Conservation (phyloP, 2,329 filamentous ascomycete genomes). For the Aspergillus niger region DNA sequence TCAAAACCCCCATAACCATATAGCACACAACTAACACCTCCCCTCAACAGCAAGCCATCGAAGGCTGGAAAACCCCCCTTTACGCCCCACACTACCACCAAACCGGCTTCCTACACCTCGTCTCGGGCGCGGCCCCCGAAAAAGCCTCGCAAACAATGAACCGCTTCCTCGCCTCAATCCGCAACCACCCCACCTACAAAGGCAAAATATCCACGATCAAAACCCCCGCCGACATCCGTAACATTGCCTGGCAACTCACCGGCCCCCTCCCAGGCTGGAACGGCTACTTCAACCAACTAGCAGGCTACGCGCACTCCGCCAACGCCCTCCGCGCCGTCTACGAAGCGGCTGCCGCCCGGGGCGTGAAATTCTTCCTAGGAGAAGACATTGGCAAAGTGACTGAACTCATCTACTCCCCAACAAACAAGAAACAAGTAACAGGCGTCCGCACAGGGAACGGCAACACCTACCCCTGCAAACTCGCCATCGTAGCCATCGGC, state of each 20-base stretch:
- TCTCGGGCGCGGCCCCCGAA: slow-evolving; percentile 50
- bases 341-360: slow-evolving; percentile 41
- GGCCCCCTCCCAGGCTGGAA: slow-evolving; percentile 56
- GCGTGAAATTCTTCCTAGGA: slow-evolving; percentile 50
- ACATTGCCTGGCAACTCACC: slow-evolving; percentile 52
- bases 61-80: slow-evolving; percentile 56
- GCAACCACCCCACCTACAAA: slow-evolving; percentile 39
- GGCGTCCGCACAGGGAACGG: slow-evolving; percentile 45
- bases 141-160: slow-evolving; percentile 53
- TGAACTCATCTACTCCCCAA: slow-evolving; percentile 42
- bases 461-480: slow-evolving; percentile 36
- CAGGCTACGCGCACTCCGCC: slow-evolving; percentile 59
- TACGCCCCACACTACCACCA: slow-evolving; percentile 58
- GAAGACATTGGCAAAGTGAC: slow-evolving; percentile 42
- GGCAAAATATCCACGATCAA: slow-evolving; percentile 45
- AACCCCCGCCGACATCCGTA: slow-evolving; percentile 43
- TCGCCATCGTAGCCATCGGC: slow-evolving; percentile 57
- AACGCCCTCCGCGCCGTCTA: slow-evolving; percentile 55
- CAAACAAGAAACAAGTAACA: slow-evolving; percentile 23
- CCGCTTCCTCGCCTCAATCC: slow-evolving; percentile 43
- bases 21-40: not conserved
- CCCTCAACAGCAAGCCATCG: slow-evolving; percentile 48
- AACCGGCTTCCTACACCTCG: slow-evolving; percentile 55
- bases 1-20: too few species aligned
- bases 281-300: slow-evolving; percentile 61